Percentiles rank a stretch among this genome's conserved stretches.
phyloP scores from a whole-genome alignment of 2,329 filamentous ascomycete species.

The Monosporascus sp. region DNA sequence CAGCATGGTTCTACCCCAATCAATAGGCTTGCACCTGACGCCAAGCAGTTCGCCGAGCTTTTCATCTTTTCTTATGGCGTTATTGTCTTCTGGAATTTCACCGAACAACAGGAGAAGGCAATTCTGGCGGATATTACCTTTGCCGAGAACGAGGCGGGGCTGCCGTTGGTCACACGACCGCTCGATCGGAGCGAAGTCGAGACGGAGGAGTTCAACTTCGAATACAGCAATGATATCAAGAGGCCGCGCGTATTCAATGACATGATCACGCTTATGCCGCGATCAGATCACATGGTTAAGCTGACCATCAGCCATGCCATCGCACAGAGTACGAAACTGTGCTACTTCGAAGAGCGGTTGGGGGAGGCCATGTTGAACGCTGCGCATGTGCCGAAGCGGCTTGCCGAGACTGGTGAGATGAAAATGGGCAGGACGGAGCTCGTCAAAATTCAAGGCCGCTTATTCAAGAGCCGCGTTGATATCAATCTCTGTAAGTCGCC shows the following conservation, averaged over 20 bases:
- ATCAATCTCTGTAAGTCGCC: slow-evolving; percentile 84
- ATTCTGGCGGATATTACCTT: slow-evolving; percentile 93
- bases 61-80: slow-evolving; percentile 97
- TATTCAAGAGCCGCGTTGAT: slow-evolving; percentile 93
- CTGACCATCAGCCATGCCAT: slow-evolving; percentile 96
- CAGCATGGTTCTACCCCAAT: slow-evolving; percentile 42
- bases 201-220: slow-evolving; percentile 97
- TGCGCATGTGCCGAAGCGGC: slow-evolving; percentile 81
- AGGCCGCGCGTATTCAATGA: slow-evolving; percentile 95
- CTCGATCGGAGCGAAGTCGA: slow-evolving; percentile 88
- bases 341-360: slow-evolving; percentile 95
- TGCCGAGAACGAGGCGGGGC: slow-evolving; percentile 60
- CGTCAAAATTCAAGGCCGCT: slow-evolving; percentile 79
- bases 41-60: slow-evolving; percentile 84
- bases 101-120: slow-evolving; percentile 91
- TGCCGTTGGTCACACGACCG: slow-evolving; percentile 69
- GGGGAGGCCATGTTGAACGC: slow-evolving; percentile 88
- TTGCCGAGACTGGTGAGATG: slow-evolving; percentile 83
- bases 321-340: slow-evolving; percentile 92
- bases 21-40: slow-evolving; percentile 61
- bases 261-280: slow-evolving; percentile 93
- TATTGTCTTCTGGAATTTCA: slow-evolving; percentile 98
- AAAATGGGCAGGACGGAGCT: slow-evolving; percentile 91
- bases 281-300: slow-evolving; percentile 96
- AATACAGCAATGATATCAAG: slow-evolving; percentile 83